Evolutionary conservation across 306 rosid genomes (phyloP).

Genomic region (Citrullus colocynthis): DNA sequence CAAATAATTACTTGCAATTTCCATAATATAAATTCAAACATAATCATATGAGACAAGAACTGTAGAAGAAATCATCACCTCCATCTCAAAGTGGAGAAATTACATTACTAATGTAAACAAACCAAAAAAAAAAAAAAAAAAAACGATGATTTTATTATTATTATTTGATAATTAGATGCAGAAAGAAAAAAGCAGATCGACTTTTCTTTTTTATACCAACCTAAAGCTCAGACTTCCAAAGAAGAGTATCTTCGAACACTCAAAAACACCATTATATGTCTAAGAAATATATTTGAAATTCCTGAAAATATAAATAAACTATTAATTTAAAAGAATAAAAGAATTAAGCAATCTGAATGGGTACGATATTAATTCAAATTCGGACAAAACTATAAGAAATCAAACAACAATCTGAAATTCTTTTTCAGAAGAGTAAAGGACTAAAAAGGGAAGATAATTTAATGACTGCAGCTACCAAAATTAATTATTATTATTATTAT

Average conservation of each 20-base stretch:
- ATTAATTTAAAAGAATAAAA: not conserved
- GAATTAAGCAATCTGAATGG: not conserved
- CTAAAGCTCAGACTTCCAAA: conserved; percentile 44
- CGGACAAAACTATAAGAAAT: not conserved
- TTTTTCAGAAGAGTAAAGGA: not conserved
- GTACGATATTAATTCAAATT: not conserved
- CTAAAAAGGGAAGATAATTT: not conserved
- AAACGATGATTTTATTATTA: not conserved
- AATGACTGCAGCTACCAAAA: not conserved
- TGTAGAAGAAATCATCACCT: conserved; percentile 56
- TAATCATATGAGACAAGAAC: conserved; percentile 42
- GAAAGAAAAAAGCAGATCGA: conserved; percentile 15
- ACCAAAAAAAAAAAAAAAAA: not conserved
- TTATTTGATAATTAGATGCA: conserved; percentile 37
- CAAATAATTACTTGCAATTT: not conserved
- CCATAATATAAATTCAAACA: not conserved
- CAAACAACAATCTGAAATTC: not conserved
- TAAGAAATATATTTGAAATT: not conserved
- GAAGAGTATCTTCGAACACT: conserved; percentile 35
- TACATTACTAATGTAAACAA: conserved; percentile 17
- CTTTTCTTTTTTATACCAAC: conserved; percentile 14
- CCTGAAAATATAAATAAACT: not conserved
- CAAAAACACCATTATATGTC: not conserved
- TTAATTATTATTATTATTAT: not conserved
- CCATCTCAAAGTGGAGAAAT: conserved; percentile 18